Base-by-base conservation (phyloP, 192 early-diverging fungal species). In the Funneliformis geosporum region DNA sequence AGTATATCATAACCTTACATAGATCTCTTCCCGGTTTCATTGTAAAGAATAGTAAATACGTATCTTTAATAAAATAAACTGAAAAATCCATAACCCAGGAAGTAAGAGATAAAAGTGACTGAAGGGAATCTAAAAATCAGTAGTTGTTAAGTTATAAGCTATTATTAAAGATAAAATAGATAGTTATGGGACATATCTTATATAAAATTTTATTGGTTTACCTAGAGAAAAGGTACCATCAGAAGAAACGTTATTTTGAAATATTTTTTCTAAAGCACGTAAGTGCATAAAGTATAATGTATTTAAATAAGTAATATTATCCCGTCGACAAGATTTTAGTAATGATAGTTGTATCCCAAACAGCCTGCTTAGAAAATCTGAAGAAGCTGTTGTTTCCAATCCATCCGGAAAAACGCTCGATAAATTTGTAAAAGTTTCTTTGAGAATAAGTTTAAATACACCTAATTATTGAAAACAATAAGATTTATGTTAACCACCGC, bases 281-380 rank as follows among this genome's bases (percentile, higher is more conserved):
- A 78, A 25, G 28, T 78, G 76, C 28, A 78, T 12, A 10, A 78
- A 27, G 23, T 28, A 27, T 40, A 65, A 67, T 10, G 64, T 78
- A 55, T 78, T 78, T 7, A 78, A 44, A 39, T 67, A 78, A 16
- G 25, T 59, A 18, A 78, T 47, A 67, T 62, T 33, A 33, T 78
- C 76, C 16, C 60, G 40, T 21, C 23, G 64, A 64, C 60, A 55
- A 21, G 43, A 33, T 6, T 78, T 78, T 44, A 78, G 39, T 50
- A 78, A 47, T 27, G 76, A 78, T 0, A 78, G 61, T 38, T 78
- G 76, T 38, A 78, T 33, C 38, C 76, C 76, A n/a, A 78, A 28
- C 25, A 78, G 40, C 47, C 65, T 78, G 67, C 23, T 46, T 1
- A 68, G 11, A 28, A 78, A 62, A 44, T 78, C 76, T 33, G 76